These are phyloP conservation scores for Huntiella savannae DNA, from an alignment of 2,329 filamentous ascomycete genomes.

Conservation along the genomic window DNA sequence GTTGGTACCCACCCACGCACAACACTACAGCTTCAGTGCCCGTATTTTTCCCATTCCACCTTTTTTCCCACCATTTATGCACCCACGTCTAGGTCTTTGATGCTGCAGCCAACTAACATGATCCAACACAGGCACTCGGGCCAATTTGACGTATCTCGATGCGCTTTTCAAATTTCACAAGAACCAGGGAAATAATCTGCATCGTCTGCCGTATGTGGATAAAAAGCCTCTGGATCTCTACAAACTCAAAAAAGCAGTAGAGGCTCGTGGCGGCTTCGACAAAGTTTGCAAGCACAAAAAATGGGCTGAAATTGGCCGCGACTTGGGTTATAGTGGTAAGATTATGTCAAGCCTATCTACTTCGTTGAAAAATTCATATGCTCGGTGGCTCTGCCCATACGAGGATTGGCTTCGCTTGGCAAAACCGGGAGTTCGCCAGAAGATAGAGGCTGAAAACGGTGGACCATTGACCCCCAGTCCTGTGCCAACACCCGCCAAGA, in stretches of 20 bases:
- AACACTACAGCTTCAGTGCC: background rate
- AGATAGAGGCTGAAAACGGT: slow-evolving; percentile 81
- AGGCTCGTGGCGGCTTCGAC: slow-evolving; percentile 84
- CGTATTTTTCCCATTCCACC: background rate
- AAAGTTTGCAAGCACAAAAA: slow-evolving; percentile 96
- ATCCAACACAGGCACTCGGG: slow-evolving; percentile 52
- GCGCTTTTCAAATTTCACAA: slow-evolving; percentile 92
- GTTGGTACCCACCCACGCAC: slow-evolving; percentile 17
- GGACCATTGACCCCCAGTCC: slow-evolving; percentile 69
- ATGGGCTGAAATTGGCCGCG: slow-evolving; percentile 95
- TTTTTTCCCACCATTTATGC: background rate
- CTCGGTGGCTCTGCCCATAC: slow-evolving; percentile 90
- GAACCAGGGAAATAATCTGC: slow-evolving; percentile 84
- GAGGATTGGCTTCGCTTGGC: slow-evolving; percentile 82
- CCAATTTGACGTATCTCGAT: slow-evolving; percentile 90
- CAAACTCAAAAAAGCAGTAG: slow-evolving; percentile 89
- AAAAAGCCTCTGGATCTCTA: slow-evolving; percentile 93
- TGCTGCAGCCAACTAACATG: too few species aligned
- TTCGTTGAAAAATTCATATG: slow-evolving; percentile 93
- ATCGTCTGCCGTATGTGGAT: slow-evolving; percentile 87
- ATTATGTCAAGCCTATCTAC: slow-evolving; percentile 99
- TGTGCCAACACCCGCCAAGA: slow-evolving; percentile 50
- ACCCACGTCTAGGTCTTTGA: slow-evolving; percentile 1
- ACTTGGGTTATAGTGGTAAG: slow-evolving; percentile 94
- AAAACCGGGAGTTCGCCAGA: slow-evolving; percentile 91